These are phyloP conservation scores for Dendrobium chrysotoxum DNA, from an alignment of 106 monocot genomes.

Conservation along the genomic window DNA sequence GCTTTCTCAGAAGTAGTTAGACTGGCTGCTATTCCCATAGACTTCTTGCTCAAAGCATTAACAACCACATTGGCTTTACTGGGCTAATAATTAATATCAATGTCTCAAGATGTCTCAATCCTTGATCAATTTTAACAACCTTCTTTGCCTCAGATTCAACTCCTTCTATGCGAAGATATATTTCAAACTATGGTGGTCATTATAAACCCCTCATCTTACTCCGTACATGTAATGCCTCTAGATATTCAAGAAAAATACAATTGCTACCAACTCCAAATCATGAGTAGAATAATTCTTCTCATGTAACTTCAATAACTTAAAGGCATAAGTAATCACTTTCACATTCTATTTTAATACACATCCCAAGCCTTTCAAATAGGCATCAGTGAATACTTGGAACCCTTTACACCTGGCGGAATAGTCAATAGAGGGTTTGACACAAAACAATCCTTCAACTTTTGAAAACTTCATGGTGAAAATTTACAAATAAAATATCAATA, in stretches of 20 bases:
- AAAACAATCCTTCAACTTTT: not conserved
- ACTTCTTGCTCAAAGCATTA: not conserved
- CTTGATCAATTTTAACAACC: not conserved
- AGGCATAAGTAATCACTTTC: not conserved
- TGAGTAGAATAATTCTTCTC: not conserved
- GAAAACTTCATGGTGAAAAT: too few relatives aligned
- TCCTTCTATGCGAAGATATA: too few relatives aligned
- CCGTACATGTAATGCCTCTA: not conserved
- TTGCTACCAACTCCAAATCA: not conserved
- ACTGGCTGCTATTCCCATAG: too few relatives aligned
- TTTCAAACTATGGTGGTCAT: too few relatives aligned
- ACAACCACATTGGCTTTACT: not conserved
- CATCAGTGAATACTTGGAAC: not conserved
- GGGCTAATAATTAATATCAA: not conserved
- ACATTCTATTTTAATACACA: not conserved
- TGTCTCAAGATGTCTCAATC: not conserved
- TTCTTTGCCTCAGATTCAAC: not conserved
- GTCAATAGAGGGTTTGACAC: not conserved
- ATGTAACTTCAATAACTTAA: not conserved
- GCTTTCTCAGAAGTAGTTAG: not conserved
- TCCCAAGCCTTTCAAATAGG: not conserved
- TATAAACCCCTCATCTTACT: not conserved
- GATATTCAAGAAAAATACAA: not conserved
- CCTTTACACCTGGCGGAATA: not conserved
- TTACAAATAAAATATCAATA: too few relatives aligned